These are phyloP conservation scores for Claviceps arundinis DNA, from an alignment of 2,329 filamentous ascomycete species.

Conservation along the genomic window DNA sequence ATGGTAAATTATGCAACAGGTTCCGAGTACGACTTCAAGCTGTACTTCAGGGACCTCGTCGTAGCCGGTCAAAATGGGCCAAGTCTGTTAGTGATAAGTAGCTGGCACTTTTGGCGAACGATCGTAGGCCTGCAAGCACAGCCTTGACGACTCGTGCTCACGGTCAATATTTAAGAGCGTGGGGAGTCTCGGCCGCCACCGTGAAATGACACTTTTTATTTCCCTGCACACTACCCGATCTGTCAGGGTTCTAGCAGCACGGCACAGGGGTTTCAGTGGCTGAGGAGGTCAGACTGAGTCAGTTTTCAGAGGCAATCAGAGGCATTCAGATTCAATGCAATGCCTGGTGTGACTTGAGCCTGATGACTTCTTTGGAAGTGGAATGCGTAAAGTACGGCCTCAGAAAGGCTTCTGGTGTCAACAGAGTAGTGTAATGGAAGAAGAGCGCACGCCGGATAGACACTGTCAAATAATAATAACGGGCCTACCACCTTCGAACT, in stretches of 20 bases:
- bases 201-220: conserved; percentile 20
- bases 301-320: conserved; percentile 5
- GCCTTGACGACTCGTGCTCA: conserved; percentile 21
- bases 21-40: not conserved
- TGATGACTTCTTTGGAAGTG: not conserved
- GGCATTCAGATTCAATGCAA: conserved; percentile 1
- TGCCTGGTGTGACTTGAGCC: conserved; percentile 1
- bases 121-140: conserved; percentile 21
- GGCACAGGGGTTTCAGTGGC: conserved; percentile 26
- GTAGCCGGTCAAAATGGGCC: conserved; percentile 8
- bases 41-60: conserved; percentile 3
- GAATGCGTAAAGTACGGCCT: not conserved
- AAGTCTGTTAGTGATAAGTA: too few species aligned
- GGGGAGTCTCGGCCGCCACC: conserved; percentile 23
- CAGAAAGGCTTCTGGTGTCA: not conserved
- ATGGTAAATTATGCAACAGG: not conserved
- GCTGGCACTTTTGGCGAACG: conserved; percentile 6
- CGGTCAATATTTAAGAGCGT: conserved; percentile 26
- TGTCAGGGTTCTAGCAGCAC: conserved; percentile 19
- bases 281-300: conserved; percentile 11
- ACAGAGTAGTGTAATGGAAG: not conserved
- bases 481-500: not conserved
- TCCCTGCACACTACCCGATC: conserved; percentile 20
- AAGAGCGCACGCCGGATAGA: not conserved
- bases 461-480: not conserved